A percentile compares a stretch with the other conserved stretches of the same genome.
phyloP scores from a whole-genome alignment of 1,284 basidiomycete genomes.

The Leccinum pseudoinsigne region DNA sequence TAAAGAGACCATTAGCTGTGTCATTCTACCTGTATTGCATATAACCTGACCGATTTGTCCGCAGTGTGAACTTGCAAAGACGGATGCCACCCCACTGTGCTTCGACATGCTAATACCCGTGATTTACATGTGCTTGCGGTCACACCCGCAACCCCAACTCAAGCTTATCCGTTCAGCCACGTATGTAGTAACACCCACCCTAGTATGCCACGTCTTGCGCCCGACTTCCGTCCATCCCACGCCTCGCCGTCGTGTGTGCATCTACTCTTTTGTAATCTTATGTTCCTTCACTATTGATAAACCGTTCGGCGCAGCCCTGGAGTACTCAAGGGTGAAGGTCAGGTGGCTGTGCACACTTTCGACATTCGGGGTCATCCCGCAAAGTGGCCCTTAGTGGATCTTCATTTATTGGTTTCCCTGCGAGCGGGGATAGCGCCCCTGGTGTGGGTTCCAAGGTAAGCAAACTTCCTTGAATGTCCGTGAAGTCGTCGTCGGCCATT shows the following conservation, averaged over 20 bases:
- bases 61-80: constrained; percentile 55
- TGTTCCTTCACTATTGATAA: constrained; percentile 1
- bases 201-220: neutral
- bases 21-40: neutral
- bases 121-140: neutral
- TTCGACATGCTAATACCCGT: constrained; percentile 5
- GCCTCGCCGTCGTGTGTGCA: neutral
- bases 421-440: constrained; percentile 1
- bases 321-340: neutral
- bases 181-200: neutral
- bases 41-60: constrained; percentile 56
- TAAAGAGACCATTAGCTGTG: neutral
- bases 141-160: neutral
- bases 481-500: neutral
- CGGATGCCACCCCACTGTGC: constrained; percentile 53
- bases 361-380: neutral
- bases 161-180: neutral
- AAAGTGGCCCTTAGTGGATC: constrained; percentile 2
- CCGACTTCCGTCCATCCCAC: constrained; percentile 1
- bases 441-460: constrained; percentile 4
- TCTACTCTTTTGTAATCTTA: constrained; percentile 2
- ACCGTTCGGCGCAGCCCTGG: neutral
- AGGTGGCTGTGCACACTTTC: constrained; percentile 3
- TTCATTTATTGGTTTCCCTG: constrained; percentile 8
- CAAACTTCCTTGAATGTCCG: neutral